Evolutionary conservation across 1,284 basidiomycete genomes (phyloP).

Genomic region (Ceratobasidium sp.): DNA sequence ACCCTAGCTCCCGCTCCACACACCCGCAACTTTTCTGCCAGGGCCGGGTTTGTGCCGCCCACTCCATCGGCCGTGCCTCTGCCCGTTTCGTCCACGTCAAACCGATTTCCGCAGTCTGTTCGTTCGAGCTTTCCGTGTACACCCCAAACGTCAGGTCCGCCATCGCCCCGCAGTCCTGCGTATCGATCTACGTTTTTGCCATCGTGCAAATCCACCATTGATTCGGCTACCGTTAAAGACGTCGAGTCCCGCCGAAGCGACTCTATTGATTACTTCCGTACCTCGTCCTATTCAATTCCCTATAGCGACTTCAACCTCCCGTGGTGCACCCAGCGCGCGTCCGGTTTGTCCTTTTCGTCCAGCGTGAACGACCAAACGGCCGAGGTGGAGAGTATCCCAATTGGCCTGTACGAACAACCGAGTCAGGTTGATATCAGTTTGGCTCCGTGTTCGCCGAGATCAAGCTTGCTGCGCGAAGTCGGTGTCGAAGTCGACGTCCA

Average conservation of each 20-base stretch:
- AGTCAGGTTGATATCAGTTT: neutral
- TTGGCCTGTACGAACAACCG: conserved; percentile 27
- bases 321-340: neutral
- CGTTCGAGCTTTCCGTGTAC: conserved; percentile 8
- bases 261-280: neutral
- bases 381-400: conserved; percentile 40
- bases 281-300: neutral
- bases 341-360: conserved; percentile 28
- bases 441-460: conserved; percentile 14
- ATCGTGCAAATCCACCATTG: conserved; percentile 33
- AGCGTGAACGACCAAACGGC: conserved; percentile 28
- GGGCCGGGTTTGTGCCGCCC: neutral
- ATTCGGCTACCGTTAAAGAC: conserved; percentile 17
- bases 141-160: conserved; percentile 1
- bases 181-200: conserved; percentile 32
- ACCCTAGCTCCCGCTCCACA: conserved; percentile 13
- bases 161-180: conserved; percentile 11
- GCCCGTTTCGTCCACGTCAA: neutral
- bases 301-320: conserved; percentile 30
- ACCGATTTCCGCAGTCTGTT: conserved; percentile 32
- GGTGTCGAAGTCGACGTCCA: conserved; percentile 30
- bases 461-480: conserved; percentile 15
- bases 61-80: conserved; percentile 1
- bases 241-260: conserved; percentile 3
- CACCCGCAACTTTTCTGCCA: neutral